phyloP scores from a whole-genome alignment of 176 grass and related monocot species.

The Aegilops speltoides region DNA sequence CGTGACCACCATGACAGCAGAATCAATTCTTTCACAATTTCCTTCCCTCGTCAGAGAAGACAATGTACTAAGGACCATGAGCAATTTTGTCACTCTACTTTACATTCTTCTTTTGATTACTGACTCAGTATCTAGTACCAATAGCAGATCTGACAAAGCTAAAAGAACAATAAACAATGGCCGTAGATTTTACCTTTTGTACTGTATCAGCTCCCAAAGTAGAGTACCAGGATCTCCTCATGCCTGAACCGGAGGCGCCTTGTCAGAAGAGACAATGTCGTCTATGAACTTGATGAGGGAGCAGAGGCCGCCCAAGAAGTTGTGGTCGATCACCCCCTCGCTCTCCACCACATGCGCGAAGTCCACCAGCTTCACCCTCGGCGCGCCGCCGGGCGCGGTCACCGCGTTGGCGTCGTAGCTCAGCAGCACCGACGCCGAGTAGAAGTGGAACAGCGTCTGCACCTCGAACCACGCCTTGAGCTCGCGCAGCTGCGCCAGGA shows the following conservation, averaged over 20 bases:
- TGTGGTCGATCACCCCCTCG: constrained; percentile 83
- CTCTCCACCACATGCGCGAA: constrained; percentile 75
- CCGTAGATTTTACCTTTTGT: constrained; percentile 15
- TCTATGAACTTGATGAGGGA: constrained; percentile 74
- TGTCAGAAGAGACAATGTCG: constrained; percentile 47
- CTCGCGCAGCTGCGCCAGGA: constrained; percentile 72
- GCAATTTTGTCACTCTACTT: not conserved
- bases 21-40: not conserved
- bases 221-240: not conserved
- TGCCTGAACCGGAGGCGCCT: not conserved
- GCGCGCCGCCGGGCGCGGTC: not conserved
- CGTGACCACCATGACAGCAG: not conserved
- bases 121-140: constrained; percentile 19
- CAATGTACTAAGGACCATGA: not conserved
- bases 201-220: not conserved
- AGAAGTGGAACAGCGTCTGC: constrained; percentile 91
- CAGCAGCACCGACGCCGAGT: constrained; percentile 72
- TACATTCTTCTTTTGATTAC: not conserved
- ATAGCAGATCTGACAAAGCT: constrained; percentile 22
- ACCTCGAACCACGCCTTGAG: constrained; percentile 91
- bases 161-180: constrained; percentile 20
- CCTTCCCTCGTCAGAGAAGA: not conserved
- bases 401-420: constrained; percentile 58
- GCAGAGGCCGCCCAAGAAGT: constrained; percentile 84
- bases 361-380: constrained; percentile 77